Percentiles rank a stretch among this genome's conserved stretches.
These are phyloP conservation scores for Entophlyctis helioformis DNA, from an alignment of 192 early-diverging fungal genomes.

Conservation along the genomic window DNA sequence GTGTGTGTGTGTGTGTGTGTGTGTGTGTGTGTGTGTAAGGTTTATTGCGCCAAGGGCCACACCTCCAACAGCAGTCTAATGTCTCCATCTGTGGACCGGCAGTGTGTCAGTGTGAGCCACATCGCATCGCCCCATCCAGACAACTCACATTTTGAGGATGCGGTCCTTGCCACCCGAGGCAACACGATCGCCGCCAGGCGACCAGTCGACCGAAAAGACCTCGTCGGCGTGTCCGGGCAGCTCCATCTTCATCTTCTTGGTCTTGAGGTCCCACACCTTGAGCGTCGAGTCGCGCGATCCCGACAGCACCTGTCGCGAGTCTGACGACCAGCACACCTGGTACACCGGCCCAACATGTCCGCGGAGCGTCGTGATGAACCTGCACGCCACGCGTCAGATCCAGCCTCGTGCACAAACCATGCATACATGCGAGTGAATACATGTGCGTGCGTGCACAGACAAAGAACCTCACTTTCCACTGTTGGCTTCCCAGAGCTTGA, in stretches of 20 bases:
- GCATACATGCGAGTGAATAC: no score
- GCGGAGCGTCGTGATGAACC: constrained; percentile 78
- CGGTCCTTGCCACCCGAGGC: constrained; percentile 91
- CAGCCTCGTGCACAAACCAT: no score
- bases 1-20: no score
- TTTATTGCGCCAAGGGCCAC: no score
- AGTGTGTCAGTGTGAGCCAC: no score
- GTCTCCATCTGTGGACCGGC: no score
- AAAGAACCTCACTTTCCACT: constrained; percentile 56
- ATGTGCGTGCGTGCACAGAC: constrained; percentile 7
- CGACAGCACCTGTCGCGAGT: constrained; percentile 83
- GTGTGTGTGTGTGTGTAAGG: no score
- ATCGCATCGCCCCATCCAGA: no score
- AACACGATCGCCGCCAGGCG: constrained; percentile 76
- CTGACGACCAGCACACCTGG: constrained; percentile 89
- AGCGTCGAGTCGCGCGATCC: constrained; percentile 83
- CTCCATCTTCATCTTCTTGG: constrained; percentile 81
- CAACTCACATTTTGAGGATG: no score
- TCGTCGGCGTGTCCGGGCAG: constrained; percentile 95
- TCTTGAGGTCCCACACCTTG: constrained; percentile 90
- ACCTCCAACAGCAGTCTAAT: no score
- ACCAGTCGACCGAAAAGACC: constrained; percentile 93
- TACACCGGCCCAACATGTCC: constrained; percentile 96
- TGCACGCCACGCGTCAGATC: constrained; percentile 1
- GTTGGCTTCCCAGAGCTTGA: constrained; percentile 91